Evolutionary conservation across 106 monocot species (phyloP).

Genomic region (Cymbidium sinense): DNA sequence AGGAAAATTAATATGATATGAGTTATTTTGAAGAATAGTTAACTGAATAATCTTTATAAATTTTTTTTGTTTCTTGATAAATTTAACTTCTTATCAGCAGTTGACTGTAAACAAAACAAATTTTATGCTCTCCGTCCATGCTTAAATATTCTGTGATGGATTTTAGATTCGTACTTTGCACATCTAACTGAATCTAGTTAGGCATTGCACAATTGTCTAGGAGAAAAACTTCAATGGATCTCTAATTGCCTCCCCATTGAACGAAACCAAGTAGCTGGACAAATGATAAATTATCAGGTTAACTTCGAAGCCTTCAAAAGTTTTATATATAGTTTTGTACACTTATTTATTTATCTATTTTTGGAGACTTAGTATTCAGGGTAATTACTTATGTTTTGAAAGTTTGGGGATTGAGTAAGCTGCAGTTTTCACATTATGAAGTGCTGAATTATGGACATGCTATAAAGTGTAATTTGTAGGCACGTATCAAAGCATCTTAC

Average conservation of each 20-base stretch:
- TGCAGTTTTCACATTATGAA: background rate
- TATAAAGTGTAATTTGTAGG: background rate
- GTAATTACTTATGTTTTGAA: background rate
- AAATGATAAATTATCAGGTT: background rate
- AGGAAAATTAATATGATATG: background rate
- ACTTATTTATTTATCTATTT: too few species aligned
- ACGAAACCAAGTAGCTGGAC: background rate
- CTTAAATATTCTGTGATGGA: background rate
- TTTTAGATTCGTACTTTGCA: background rate
- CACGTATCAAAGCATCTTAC: background rate
- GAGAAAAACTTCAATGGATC: background rate
- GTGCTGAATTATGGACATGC: background rate
- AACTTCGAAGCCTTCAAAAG: background rate
- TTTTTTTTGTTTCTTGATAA: background rate
- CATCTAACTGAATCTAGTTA: background rate
- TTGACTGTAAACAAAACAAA: background rate
- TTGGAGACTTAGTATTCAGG: background rate
- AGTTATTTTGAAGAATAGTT: background rate
- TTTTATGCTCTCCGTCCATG: background rate
- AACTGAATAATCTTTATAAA: background rate
- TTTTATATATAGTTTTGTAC: background rate
- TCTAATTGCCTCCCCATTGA: background rate
- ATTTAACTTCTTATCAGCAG: background rate
- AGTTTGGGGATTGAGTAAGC: background rate
- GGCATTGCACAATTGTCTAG: background rate